phyloP scores from a whole-genome alignment of 371 early-diverging fungal genomes.

The Mucor circinelloides region DNA sequence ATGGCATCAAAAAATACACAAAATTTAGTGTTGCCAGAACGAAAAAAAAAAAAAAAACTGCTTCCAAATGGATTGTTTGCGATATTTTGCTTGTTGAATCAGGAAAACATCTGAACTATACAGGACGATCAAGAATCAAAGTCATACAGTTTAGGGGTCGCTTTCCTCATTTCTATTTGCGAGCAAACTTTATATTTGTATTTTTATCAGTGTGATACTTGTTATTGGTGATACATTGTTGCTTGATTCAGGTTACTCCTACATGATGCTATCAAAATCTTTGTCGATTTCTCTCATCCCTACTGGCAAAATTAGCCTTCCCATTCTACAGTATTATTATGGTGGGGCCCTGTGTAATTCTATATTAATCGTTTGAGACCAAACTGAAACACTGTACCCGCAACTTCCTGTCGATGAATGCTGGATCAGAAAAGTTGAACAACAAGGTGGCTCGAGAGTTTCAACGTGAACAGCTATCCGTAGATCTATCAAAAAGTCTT shows the following conservation, averaged over 20 bases:
- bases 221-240: background rate
- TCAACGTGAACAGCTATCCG: background rate
- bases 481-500: background rate
- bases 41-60: background rate
- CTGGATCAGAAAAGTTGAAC: background rate
- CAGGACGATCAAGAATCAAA: background rate
- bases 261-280: background rate
- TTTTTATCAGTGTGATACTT: background rate
- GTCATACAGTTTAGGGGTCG: background rate
- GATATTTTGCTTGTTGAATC: background rate
- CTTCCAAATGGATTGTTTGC: background rate
- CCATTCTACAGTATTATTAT: background rate
- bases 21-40: background rate
- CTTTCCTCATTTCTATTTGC: background rate
- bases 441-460: background rate
- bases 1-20: background rate
- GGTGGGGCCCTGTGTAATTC: background rate
- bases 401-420: background rate
- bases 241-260: conserved; percentile 1
- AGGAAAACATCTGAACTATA: background rate
- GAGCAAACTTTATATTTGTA: background rate
- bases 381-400: background rate
- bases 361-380: background rate
- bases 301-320: background rate
- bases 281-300: background rate